Conservation (phyloP, 1,284 basidiomycete genomes). For the Tausonia pullulans region DNA sequence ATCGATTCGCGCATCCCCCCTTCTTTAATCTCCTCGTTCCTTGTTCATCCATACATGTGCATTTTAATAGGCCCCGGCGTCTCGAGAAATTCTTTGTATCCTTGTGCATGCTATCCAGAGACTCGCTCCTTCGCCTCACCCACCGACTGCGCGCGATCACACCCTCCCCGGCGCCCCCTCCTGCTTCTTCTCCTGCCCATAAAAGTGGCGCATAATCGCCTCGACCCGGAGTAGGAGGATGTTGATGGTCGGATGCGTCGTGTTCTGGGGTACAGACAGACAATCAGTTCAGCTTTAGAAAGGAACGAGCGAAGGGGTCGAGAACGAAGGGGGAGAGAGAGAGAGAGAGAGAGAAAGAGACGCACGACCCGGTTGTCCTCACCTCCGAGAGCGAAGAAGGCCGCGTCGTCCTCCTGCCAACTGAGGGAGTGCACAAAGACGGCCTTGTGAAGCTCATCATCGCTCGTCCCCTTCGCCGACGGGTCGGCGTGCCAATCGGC, state of each 20-base stretch:
- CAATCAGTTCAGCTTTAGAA: neutral
- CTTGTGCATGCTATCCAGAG: too few relatives aligned
- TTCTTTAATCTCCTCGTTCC: too few relatives aligned
- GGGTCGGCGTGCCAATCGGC: constrained; percentile 27
- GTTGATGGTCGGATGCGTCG: constrained; percentile 79
- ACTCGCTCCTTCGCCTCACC: neutral
- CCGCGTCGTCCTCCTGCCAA: constrained; percentile 61
- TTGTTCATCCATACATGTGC: too few relatives aligned
- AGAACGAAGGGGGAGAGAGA: neutral
- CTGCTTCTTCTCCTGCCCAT: constrained; percentile 41
- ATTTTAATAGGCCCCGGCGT: too few relatives aligned
- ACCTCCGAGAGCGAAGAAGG: constrained; percentile 52
- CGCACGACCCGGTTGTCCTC: constrained; percentile 57
- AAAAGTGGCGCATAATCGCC: constrained; percentile 64
- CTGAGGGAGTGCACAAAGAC: constrained; percentile 52
- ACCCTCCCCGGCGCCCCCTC: too few relatives aligned
- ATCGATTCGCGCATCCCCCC: too few relatives aligned
- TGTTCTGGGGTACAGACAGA: constrained; percentile 47
- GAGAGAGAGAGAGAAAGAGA: constrained; percentile 17
- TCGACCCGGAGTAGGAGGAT: constrained; percentile 62
- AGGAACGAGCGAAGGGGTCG: neutral
- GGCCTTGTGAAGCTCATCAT: constrained; percentile 40
- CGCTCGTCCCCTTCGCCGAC: constrained; percentile 22
- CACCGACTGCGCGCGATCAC: too few relatives aligned
- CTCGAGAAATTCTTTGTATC: too few relatives aligned